Conservation (phyloP, 352 stramenopile species). For the Phytophthora macrochlamydospora region DNA sequence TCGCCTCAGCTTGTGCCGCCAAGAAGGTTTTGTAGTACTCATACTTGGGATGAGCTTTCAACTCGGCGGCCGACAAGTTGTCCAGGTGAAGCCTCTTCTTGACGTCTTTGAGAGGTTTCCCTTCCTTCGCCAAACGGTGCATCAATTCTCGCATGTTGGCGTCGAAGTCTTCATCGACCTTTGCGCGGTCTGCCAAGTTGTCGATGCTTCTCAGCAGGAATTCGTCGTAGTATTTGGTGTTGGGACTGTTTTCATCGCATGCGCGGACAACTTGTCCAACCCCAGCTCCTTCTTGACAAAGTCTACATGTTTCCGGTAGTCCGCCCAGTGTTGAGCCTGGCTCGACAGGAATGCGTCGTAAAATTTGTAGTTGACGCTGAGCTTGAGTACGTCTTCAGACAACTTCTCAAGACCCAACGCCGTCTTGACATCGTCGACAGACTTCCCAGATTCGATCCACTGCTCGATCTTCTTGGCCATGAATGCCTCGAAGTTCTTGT, state of each 20-base stretch:
- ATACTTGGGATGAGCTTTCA: no score
- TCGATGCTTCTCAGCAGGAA: no score
- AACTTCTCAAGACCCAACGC: not conserved
- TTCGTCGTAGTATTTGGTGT: not conserved
- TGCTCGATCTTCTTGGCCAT: not conserved
- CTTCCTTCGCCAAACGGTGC: no score
- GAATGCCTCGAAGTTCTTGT: not conserved
- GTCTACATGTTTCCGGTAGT: not conserved
- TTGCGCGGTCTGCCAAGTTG: no score
- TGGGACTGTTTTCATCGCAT: not conserved
- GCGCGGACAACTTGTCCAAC: not conserved
- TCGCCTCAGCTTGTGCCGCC: no score
- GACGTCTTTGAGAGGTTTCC: no score
- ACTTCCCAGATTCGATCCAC: not conserved
- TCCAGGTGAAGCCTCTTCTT: no score
- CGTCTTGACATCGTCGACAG: not conserved
- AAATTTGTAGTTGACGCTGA: not conserved
- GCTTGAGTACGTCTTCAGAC: not conserved
- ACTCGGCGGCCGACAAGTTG: no score
- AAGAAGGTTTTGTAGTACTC: no score
- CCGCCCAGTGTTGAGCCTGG: not conserved
- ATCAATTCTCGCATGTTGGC: no score
- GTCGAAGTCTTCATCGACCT: no score
- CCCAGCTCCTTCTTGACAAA: not conserved
- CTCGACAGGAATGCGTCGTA: not conserved